Base-by-base conservation (phyloP, 2,329 filamentous ascomycete genomes). In the Neobulgaria alba region DNA sequence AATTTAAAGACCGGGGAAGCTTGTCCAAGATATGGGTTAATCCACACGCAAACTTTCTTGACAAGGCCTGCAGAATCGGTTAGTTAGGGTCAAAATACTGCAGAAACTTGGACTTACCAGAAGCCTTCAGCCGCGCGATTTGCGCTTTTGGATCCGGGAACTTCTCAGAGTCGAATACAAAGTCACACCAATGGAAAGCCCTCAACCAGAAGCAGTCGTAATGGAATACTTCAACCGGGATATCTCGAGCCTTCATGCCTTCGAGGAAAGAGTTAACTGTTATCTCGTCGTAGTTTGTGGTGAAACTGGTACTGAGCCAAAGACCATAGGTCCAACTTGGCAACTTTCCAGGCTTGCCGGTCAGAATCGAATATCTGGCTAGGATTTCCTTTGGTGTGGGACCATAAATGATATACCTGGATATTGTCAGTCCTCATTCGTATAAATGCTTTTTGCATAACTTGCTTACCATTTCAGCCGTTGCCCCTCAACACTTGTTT, bases 271-370 rank as follows among this genome's bases (percentile, higher is more conserved):
- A 62, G 7, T 65, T 71, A 3, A 79, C 75, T 0, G 74, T 79
- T 36, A 67, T 57, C 54, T 78, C 74, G 37, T 74, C 71, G 53
- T 79, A 79, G 33, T 69, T 69, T 2, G 75, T 79, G 2, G 73
- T 78, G 56, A 79, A 79, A 20, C 68, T 82, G 10, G 83, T 89
- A 41, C 77, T 85, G 15, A 88, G 68, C 82, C 82, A 87, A 10
- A 87, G 67, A 1, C 82, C 82, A 47, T 78, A 87, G 47, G 79
- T 85, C 84, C 83, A 88, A 19, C 73, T 71, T 0, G 83, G 84
- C 2, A 85, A 73, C 41, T 71, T 70, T 26, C 69, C 72, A 0
- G 83, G 73, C 34, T 70, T 70, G 1, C 83, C 83, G 0, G 81
- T 86, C 26, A 88, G 66, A 16, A 71, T 64, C 0, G 79, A 75